Evolutionary conservation across 345 rosid species (phyloP), one percentile per base, ranked within the genome.

Genomic region (Tarenaya hassleriana): DNA sequence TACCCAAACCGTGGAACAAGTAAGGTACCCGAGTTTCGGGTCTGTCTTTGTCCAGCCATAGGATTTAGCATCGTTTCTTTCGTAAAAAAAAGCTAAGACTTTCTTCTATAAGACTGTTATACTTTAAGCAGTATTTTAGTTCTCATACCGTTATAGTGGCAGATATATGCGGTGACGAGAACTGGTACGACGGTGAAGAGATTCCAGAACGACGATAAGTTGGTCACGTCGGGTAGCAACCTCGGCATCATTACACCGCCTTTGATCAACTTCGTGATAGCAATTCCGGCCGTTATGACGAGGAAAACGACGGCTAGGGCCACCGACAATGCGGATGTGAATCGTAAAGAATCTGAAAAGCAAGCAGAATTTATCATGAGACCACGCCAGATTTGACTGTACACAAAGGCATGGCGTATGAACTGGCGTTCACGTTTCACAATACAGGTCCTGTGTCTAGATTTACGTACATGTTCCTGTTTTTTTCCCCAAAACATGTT

Each of bases 121-220:
- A n/a, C n/a, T n/a, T n/a, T n/a, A n/a, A n/a, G n/a, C n/a, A n/a
- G n/a, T n/a, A n/a, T n/a, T n/a, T 21, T 16, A n/a, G 10, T 2
- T 8, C 20, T 35, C 67, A 35, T 83, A 91, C 95, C 94, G 32
- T 92, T 84, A 53, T 73, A 88, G 67, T 88, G 98, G 67, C 96
- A 88, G 57, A 88, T 83, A 51, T 54, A 88, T 17, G 98, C 95
- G 32, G 86, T 88, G 70, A 88, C 95, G 50, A 92, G 82, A 57
- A 92, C 87, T 3, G 96, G 98, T 45, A 79, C 95, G 8, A 77
- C 84, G 0, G 96, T 92, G 79, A 92, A 92, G 72, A 92, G 76
- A 14, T 73, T 83, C 81, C 82, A 77, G 62, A 82, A 64, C 10
- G 98, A 92, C 17, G 84, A 20, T 70, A 84, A 16, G 73, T 88